Base-by-base conservation (phyloP, 2,329 filamentous ascomycete species). In the Pseudogymnoascus sp. region DNA sequence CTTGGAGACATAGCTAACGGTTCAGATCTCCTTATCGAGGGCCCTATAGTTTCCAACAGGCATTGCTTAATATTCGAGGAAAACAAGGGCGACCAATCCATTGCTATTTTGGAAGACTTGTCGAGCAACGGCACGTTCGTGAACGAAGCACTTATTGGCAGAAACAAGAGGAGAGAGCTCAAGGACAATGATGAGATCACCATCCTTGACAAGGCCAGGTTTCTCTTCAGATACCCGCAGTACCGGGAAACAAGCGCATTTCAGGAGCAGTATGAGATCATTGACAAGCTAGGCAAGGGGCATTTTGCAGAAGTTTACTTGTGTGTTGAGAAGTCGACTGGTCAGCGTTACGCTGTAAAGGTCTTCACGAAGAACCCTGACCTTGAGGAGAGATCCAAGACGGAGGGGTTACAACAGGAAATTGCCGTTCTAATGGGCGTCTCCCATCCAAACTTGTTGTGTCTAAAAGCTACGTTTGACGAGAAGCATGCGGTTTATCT, bases 401-500 rank as follows among this genome's bases (percentile, higher is more conserved):
- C 88, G 5, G 91, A 96, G 64, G 88, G 91, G 2, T 76, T 97
- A 52, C 91, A 97, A 72, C 92, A 97, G 74, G 95, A 99, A 74
- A 96, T 99, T 72, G 93, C 91, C 21, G 91, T 99, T 14, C 78
- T 99, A 65, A 97, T 96, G 92, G 86, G 92, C n/a, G 91, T 99
- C 65, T 96, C 90, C 72, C 94, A 99, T 74, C 90, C 92, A 3
- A 94, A 95, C 68, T 83, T 99, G 61, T 80, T 99, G 12, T 97
- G 92, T 72, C 79, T 99, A 62, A 97, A 96, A 74, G 92, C 96
- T 68, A 96, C 92, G 0, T 99, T 96, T 73, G 90, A 96, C 70
- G 94, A 99, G 74, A 83, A 83, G 59, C 91, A 94, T 68, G 91
- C 90, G 1, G 91, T 97, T 19, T 97, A 96, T 73, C 79, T 99